These are phyloP conservation scores for Aphanomyces astaci DNA, from an alignment of 352 stramenopile species.

Conservation along the genomic window DNA sequence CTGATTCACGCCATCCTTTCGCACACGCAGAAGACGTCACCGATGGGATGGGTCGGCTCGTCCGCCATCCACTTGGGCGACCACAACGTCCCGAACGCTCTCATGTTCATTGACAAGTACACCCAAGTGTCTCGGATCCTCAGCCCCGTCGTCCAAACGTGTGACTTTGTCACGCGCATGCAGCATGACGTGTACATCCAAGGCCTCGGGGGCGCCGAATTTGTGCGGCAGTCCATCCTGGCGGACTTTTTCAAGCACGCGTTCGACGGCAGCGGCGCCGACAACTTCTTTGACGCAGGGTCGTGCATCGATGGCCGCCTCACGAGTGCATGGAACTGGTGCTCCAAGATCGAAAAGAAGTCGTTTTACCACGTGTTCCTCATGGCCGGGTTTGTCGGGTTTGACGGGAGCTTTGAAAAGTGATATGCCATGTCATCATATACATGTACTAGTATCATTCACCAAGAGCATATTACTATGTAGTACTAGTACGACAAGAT, in stretches of 20 bases:
- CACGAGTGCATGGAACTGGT: constrained; percentile 91
- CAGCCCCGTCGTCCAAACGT: constrained; percentile 51
- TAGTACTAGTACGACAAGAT: background rate
- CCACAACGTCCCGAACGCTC: constrained; percentile 92
- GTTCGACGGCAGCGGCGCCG: constrained; percentile 88
- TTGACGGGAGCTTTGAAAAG: constrained; percentile 89
- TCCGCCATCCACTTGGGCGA: constrained; percentile 91
- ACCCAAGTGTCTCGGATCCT: constrained; percentile 77
- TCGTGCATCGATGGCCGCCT: constrained; percentile 89
- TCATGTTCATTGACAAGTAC: constrained; percentile 96
- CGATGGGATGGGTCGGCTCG: constrained; percentile 67
- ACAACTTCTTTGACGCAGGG: constrained; percentile 75
- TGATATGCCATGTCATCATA: too few species aligned
- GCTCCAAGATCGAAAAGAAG: constrained; percentile 86
- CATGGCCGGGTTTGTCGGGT: constrained; percentile 87
- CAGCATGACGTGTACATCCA: constrained; percentile 55
- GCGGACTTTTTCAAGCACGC: constrained; percentile 91
- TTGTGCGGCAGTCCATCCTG: constrained; percentile 77
- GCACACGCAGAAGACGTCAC: constrained; percentile 35
- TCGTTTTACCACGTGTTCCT: constrained; percentile 87
- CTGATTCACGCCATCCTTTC: constrained; percentile 47
- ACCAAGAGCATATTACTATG: constrained; percentile 10
- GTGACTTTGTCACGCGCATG: constrained; percentile 42
- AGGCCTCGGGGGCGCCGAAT: constrained; percentile 40
- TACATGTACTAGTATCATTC: too few species aligned